Evolutionary conservation across 2,329 filamentous ascomycete genomes (phyloP).

Genomic region (Fusarium sp.): DNA sequence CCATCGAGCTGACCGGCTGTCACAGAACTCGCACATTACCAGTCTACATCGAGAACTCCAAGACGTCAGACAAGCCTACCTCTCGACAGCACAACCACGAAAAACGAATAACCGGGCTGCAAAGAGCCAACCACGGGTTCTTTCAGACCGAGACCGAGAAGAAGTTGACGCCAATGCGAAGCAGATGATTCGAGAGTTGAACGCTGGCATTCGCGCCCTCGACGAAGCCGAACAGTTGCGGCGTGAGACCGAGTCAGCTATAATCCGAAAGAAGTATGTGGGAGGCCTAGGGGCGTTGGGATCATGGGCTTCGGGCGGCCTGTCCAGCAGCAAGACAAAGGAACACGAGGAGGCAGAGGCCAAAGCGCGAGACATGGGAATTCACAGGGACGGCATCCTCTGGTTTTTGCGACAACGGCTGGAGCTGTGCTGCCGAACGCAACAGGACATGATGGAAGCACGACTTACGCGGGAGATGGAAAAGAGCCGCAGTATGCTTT

Average conservation of each 20-base stretch:
- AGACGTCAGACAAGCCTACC: conserved; percentile 87
- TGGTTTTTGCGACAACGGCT: conserved; percentile 81
- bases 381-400: conserved; percentile 82
- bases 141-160: conserved; percentile 85
- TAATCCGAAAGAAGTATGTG: conserved; percentile 76
- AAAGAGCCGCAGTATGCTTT: conserved; percentile 85
- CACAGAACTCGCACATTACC: conserved; percentile 82
- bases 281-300: conserved; percentile 70
- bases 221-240: conserved; percentile 84
- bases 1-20: conserved; percentile 29
- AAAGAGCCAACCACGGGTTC: conserved; percentile 59
- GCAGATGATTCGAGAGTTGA: conserved; percentile 83
- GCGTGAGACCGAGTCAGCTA: conserved; percentile 74
- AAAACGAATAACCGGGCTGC: conserved; percentile 60
- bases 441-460: conserved; percentile 93
- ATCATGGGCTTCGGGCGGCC: conserved; percentile 71
- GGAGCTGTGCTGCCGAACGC: conserved; percentile 78
- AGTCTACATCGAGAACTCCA: conserved; percentile 82
- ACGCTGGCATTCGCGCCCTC: conserved; percentile 80
- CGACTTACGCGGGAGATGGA: conserved; percentile 85
- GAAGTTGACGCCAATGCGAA: conserved; percentile 89
- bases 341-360: conserved; percentile 80
- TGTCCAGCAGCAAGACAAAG: conserved; percentile 58
- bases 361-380: conserved; percentile 69
- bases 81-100: conserved; percentile 78